Conservation (phyloP, 2,329 filamentous ascomycete genomes). For the Talaromyces verruculosus region DNA sequence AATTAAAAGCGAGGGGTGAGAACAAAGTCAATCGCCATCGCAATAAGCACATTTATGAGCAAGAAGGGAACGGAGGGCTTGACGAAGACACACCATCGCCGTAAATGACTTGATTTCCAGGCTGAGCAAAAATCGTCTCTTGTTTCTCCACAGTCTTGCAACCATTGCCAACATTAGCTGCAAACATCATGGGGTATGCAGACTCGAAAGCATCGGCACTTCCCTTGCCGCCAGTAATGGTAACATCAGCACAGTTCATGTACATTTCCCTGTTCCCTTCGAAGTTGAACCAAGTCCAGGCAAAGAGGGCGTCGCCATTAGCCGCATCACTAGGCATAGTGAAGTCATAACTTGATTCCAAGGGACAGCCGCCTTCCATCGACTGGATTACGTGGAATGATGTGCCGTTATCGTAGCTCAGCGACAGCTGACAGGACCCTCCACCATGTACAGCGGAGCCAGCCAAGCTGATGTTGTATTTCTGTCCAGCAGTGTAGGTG, state of each 20-base stretch:
- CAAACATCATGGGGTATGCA: conserved; percentile 16
- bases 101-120: conserved; percentile 46
- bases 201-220: conserved; percentile 14
- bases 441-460: conserved; percentile 66
- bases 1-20: background rate
- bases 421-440: conserved; percentile 72
- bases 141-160: conserved; percentile 60
- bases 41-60: conserved; percentile 1
- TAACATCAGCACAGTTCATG: conserved; percentile 77
- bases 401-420: conserved; percentile 70
- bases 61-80: conserved; percentile 6
- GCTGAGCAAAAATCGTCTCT: conserved; percentile 65
- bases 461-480: conserved; percentile 63
- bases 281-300: conserved; percentile 77
- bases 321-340: conserved; percentile 64
- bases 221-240: conserved; percentile 47
- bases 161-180: conserved; percentile 24
- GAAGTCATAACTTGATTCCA: conserved; percentile 61
- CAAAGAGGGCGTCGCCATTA: conserved; percentile 61
- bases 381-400: conserved; percentile 69
- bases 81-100: conserved; percentile 7
- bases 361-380: conserved; percentile 58
- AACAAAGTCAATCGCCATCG: background rate
- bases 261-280: conserved; percentile 80
- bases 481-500: conserved; percentile 62